Evolutionary conservation across 2,329 filamentous ascomycete species (phyloP).

Genomic region (Apiospora saccharicola): DNA sequence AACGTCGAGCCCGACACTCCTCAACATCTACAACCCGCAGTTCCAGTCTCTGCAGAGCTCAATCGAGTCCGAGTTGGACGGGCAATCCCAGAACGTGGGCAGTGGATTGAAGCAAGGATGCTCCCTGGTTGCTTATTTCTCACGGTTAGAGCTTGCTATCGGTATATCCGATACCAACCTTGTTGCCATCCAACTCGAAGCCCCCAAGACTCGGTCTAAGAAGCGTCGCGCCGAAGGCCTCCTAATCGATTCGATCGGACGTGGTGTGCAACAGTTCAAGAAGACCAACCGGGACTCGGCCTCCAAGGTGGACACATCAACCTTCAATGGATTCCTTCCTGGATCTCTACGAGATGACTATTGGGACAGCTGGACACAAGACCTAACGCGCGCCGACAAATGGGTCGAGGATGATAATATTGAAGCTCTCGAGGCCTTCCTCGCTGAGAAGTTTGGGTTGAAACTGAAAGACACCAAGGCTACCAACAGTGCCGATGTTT

Average conservation of each 20-base stretch:
- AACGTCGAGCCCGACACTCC: conserved; percentile 61
- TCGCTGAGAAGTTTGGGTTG: conserved; percentile 59
- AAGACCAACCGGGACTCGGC: conserved; percentile 38
- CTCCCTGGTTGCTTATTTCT: conserved; percentile 66
- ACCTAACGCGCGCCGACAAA: conserved; percentile 56
- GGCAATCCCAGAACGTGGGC: conserved; percentile 46
- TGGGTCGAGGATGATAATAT: conserved; percentile 55
- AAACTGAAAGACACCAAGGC: conserved; percentile 38
- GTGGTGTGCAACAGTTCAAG: conserved; percentile 59
- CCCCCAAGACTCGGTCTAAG: conserved; percentile 61
- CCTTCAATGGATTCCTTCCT: conserved; percentile 51
- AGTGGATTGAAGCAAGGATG: conserved; percentile 38
- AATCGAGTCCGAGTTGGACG: conserved; percentile 52
- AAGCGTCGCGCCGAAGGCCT: conserved; percentile 67
- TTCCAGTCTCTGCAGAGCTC: conserved; percentile 68
- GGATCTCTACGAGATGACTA: conserved; percentile 61
- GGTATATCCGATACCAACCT: conserved; percentile 70
- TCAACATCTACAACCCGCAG: conserved; percentile 73
- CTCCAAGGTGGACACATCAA: conserved; percentile 23
- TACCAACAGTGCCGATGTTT: conserved; percentile 32
- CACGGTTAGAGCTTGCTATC: conserved; percentile 71
- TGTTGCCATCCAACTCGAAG: conserved; percentile 73
- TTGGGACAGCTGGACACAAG: conserved; percentile 52
- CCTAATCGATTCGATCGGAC: conserved; percentile 77
- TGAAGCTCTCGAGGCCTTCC: conserved; percentile 56